A percentile compares a stretch with the other conserved stretches of the same genome.
These are phyloP conservation scores for Hymenoscyphus salicellus DNA, from an alignment of 2,329 filamentous ascomycete genomes.

Conservation along the genomic window DNA sequence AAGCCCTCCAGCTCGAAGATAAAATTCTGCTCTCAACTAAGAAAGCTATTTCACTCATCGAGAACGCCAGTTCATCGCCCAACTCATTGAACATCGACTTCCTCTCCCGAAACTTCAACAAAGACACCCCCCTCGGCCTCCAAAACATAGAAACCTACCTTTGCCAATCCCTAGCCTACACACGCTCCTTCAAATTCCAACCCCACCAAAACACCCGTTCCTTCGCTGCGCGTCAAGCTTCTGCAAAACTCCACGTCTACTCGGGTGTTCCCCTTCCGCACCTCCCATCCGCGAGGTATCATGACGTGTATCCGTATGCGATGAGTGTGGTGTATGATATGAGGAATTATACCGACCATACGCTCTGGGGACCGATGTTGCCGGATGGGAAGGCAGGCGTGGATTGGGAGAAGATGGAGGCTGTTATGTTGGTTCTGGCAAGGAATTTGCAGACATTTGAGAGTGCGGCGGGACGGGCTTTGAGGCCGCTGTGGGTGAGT, in stretches of 20 bases:
- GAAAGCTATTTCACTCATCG: background rate
- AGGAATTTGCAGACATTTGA: constrained; percentile 56
- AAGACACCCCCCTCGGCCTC: background rate
- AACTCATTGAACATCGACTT: background rate
- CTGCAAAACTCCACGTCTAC: constrained; percentile 68
- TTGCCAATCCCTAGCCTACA: constrained; percentile 1
- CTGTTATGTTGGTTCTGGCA: constrained; percentile 66
- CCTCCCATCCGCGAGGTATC: constrained; percentile 19
- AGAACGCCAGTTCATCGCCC: background rate
- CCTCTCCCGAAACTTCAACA: background rate
- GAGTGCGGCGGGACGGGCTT: constrained; percentile 3
- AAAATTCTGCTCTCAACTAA: background rate
- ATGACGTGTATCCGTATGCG: constrained; percentile 56
- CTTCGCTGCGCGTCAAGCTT: constrained; percentile 52
- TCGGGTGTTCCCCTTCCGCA: constrained; percentile 59
- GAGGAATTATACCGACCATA: constrained; percentile 59
- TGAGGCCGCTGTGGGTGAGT: constrained; percentile 17
- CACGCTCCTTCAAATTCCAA: background rate
- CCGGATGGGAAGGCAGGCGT: constrained; percentile 59
- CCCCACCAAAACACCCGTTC: background rate
- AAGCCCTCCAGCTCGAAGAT: background rate
- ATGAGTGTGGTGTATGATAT: constrained; percentile 71
- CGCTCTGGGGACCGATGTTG: constrained; percentile 69
- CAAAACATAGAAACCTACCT: constrained; percentile 5
- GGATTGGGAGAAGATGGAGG: constrained; percentile 80